Base-by-base conservation (phyloP, 768 basidiomycete species). In the Lentinula edodes region DNA sequence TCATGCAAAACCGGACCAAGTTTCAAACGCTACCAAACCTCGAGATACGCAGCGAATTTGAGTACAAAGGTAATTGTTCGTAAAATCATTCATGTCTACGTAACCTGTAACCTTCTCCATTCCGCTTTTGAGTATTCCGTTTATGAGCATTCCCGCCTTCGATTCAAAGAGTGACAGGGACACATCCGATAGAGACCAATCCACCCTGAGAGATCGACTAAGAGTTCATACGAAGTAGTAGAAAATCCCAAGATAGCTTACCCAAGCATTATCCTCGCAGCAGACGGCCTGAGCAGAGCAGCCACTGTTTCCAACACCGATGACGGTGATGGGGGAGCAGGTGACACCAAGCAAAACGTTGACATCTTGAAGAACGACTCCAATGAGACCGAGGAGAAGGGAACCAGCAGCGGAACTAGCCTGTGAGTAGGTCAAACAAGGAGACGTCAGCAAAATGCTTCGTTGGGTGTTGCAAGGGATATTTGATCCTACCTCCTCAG, bases 181-280 rank as follows among this genome's bases (percentile, higher is more conserved):
- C 39, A 46, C 61, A 62, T 48, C 61, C 61, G 20, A 62, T 58
- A 28, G 53, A 45, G 64, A 66, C 45, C 62, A 69, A 38, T 58
- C 68, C 50, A 36, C 46, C 52, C 58, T 62, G 18, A 5, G 41
- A 28, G 32, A 35, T 8, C 34, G 13, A 50, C 8, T 23, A 6
- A 20, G 16, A 34, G 2, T 28, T 16, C 12, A 23, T 20, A 56
- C n/a, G 7, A 8, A 18, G 4, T 39, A 18, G 3, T 36, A 9
- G 8, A 3, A 12, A 32, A 20, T 13, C 12, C n/a, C 9, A 28
- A 28, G 3, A 28, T 1, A 46, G 35, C 57, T 63, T 45, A 63
- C 58, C 38, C 53, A 38, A 41, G 51, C 38, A 36, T 63, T 60
- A 18, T 60, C 50, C 9, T 63, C 41, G 52, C 62, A 63, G 59